Base-by-base conservation (phyloP, 768 basidiomycete species). In the Tricholoma sp. region DNA sequence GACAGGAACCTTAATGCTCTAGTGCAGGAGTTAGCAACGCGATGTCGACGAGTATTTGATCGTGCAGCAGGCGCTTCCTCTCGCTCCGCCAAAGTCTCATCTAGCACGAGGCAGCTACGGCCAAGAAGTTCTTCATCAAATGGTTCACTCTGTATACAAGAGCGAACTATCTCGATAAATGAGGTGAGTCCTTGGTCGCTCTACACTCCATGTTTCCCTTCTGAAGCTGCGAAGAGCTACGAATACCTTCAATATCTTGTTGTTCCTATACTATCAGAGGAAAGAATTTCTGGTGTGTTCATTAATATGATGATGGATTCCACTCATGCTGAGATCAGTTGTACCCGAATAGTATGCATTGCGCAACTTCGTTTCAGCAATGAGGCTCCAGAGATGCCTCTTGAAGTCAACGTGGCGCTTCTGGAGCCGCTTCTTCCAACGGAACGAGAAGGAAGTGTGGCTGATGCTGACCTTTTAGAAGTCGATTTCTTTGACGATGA, bases 401-500 rank as follows among this genome's bases (percentile, higher is more conserved):
- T 70, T 63, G 69, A 75, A 59, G 72, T 85, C 64, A 71, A 74
- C 49, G 68, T 85, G 59, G 78, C 73, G 61, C 66, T 86, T 69
- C 72, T 86, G 45, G 80, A 84, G 67, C 83, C 82, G 71, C 70
- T 70, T 66, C 68, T 81, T 63, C 73, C 65, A 56, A 70, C 66
- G 67, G 76, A 74, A 39, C 61, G 66, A 61, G 67, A 74, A 68
- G 74, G 70, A 58, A 72, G 60, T 45, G 61, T 62, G 60, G 65
- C 57, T 54, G 72, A 75, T 61, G 68, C 84, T 63, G 77, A 84
- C 57, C 62, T 89, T 45, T 66, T 90, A 66, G 85, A 86, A 63
- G 78, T 74, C 42, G 86, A 89, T 54, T 91, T 91, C 72, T 90
- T 93, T 69, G 90, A 92, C 74, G 85, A 89, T 62, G 80, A 84